These are phyloP conservation scores for Tubosaeta sp. DNA, from an alignment of 768 basidiomycete genomes.

Conservation along the genomic window DNA sequence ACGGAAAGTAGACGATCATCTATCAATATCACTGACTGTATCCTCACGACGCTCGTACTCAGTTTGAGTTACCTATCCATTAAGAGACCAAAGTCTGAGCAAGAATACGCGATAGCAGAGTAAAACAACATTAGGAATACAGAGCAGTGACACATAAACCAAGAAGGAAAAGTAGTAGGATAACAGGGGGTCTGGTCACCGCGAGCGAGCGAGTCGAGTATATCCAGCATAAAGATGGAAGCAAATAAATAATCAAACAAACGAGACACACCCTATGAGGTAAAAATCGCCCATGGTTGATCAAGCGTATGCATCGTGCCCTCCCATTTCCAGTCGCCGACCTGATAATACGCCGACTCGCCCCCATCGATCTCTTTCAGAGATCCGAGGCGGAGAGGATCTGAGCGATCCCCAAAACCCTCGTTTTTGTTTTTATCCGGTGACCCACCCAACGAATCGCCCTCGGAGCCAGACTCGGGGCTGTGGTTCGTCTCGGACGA, in stretches of 20 bases:
- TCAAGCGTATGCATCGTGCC: constrained; percentile 60
- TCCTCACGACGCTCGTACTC: constrained; percentile 10
- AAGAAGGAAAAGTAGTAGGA: constrained; percentile 37
- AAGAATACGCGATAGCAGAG: constrained; percentile 49
- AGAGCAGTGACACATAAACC: constrained; percentile 43
- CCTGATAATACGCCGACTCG: constrained; percentile 62
- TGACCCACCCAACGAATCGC: constrained; percentile 45
- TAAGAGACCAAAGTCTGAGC: constrained; percentile 33
- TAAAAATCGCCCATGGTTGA: constrained; percentile 70
- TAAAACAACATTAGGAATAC: constrained; percentile 61
- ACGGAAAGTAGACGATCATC: constrained; percentile 11
- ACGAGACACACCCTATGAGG: constrained; percentile 25
- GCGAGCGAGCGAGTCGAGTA: constrained; percentile 25
- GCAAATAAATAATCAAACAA: constrained; percentile 37
- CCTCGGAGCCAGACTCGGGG: constrained; percentile 69
- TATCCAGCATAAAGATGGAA: constrained; percentile 42
- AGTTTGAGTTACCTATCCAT: constrained; percentile 24
- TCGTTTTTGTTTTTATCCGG: constrained; percentile 52
- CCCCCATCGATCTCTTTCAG: constrained; percentile 75
- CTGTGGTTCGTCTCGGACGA: constrained; percentile 74
- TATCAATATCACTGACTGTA: constrained; percentile 7
- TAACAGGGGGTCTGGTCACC: constrained; percentile 33
- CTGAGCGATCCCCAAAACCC: constrained; percentile 39
- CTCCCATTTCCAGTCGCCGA: constrained; percentile 68
- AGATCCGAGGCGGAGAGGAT: constrained; percentile 54